Base-by-base conservation (phyloP, 129 eudicot genomes). In the Flaveria linearis region DNA sequence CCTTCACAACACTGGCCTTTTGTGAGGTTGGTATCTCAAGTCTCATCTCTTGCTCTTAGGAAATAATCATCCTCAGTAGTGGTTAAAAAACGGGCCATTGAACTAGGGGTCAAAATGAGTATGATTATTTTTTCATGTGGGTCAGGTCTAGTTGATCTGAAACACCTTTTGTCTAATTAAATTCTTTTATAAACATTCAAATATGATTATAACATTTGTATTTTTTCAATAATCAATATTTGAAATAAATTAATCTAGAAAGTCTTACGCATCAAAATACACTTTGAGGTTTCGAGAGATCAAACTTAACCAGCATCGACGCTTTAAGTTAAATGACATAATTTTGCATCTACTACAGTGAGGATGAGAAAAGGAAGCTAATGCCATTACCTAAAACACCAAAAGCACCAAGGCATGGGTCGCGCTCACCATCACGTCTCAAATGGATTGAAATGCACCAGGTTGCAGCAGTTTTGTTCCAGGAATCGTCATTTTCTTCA, bases 351-450 rank as follows among this genome's bases (percentile, higher is more conserved):
- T 51, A 3, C 33, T 77, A 80, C 87, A 90, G 98, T 88, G 90
- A 73, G 80, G 84, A 84, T 15, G 88, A 86, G 7, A 92, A 84
- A 76, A 88, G 88, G 12, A 14, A 81, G 43, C 9, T 12, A 61
- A 52, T 85, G 36, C 60, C 73, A 4, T 80, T 83, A 74, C 98
- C 96, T 49, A 89, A 82, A 63, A 90, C 98, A n/a, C 98, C 98
- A 0, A 90, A 90, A 82, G 96, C 98, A 73, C 97, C 98, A 22
- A 93, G 63, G 85, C 98, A 93, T 63, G 98, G 96, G 1, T 89
- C 96, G 23, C 94, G 98, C 4, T 94, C 96, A 43, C 94, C 96
- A 7, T 85, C 96, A 16, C 92, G 96, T 28, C 49, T 88, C 25
- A 93, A 90, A 76, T 72, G 71, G 60, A 69, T 84, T 12, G 98